Conservation (phyloP, 2,329 filamentous ascomycete species). For the Rhynchosporium agropyri region DNA sequence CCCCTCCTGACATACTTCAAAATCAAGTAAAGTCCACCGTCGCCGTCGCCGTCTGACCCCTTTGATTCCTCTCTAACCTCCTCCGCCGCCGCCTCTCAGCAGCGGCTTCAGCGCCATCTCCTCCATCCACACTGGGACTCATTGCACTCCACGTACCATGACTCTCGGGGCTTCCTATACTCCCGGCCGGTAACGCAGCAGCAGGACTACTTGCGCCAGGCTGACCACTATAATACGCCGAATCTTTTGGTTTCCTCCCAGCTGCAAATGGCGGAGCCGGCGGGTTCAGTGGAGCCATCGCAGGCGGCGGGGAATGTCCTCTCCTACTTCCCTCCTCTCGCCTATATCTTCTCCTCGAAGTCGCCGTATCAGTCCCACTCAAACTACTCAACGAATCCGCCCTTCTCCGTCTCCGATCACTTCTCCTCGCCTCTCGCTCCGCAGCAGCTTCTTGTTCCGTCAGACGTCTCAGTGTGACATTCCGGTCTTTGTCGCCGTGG, state of each 20-base stretch:
- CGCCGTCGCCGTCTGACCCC: conserved; percentile 19
- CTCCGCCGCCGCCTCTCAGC: conserved; percentile 57
- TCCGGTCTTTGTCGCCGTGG: conserved; percentile 61
- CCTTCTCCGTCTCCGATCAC: conserved; percentile 47
- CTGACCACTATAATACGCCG: conserved; percentile 61
- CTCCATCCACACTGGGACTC: conserved; percentile 36
- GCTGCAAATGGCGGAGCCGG: conserved; percentile 60
- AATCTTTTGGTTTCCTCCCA: conserved; percentile 58
- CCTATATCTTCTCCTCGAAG: conserved; percentile 53
- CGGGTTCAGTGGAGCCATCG: conserved; percentile 53
- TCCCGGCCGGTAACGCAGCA: conserved; percentile 23
- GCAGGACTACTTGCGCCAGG: conserved; percentile 37
- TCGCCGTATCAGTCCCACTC: conserved; percentile 57
- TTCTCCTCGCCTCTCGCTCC: conserved; percentile 38
- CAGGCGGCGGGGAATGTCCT: conserved; percentile 31
- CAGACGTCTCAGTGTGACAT: conserved; percentile 62
- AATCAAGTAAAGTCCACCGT: conserved; percentile 31
- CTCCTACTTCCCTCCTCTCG: conserved; percentile 52
- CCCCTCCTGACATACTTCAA: conserved; percentile 18
- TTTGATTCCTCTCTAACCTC: conserved; percentile 53
- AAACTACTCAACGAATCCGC: conserved; percentile 58
- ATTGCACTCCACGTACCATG: conserved; percentile 42
- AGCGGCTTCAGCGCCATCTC: conserved; percentile 47
- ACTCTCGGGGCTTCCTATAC: conserved; percentile 38
- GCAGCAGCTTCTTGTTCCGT: conserved; percentile 61